Base-by-base conservation (phyloP, 305 asterid genomes). In the Fraxinus angustifolia region DNA sequence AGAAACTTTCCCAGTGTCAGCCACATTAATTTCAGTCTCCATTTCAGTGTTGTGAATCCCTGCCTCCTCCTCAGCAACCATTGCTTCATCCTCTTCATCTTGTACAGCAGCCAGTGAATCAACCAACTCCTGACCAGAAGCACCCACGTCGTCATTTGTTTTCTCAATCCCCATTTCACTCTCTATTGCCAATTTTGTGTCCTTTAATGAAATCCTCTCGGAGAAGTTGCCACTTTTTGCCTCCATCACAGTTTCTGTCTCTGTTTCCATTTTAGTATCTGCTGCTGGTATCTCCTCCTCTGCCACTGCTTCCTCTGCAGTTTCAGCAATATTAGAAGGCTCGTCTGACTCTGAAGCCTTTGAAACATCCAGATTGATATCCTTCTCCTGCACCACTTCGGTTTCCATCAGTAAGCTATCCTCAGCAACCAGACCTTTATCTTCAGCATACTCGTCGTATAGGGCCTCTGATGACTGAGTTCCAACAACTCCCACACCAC, bases 21-120 rank as follows among this genome's bases (percentile, higher is more conserved):
- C 87, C 82, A 84, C 85, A 60, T 94, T 97, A 58, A 90, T 87
- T 91, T 96, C 98, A 40, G 97, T 92, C 86, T 93, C 99, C 90
- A 88, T 83, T 87, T 91, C 97, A 14, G 98, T 87, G 82, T 92
- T 95, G 60, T 85, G 92, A 31, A 85, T 80, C 76, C 88, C 91
- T 10, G 90, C 82, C 76, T 90, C 96, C 85, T 91, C 97, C 87
- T 91, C 93, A 2, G 88, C 93, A 75, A 48, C 90, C 82, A 84
- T 82, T 36, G 83, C 84, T 34, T 90, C 94, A 70, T 91, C 94
- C 76, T 90, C 98, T 67, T 89, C 96, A n/a, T 88, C 93, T 71
- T 84, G 89, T 2, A 82, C 71, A 79, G 81, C 90, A 84, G 80
- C 83, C 8, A 89, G 82, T 53, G 91, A 82, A 75, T 88, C 97